Base-by-base conservation (phyloP, 495 filamentous ascomycete genomes). In the Saxophila tyrrhenica region DNA sequence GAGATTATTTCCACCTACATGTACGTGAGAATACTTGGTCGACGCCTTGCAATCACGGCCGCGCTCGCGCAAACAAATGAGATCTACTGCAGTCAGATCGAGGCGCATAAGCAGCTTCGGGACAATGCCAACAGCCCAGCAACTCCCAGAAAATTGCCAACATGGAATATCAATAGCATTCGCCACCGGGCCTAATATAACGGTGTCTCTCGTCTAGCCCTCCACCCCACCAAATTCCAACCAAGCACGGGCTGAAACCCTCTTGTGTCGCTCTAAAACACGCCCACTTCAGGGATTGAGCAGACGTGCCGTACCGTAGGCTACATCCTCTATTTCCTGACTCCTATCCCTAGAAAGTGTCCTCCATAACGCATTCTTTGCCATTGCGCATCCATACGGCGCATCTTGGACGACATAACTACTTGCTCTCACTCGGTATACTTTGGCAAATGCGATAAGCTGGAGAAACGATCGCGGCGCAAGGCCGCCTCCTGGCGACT, bases 401-500 rank as follows among this genome's bases (percentile, higher is more conserved):
- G 29, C 29, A 35, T n/a, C n/a, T n/a, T n/a, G n/a, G n/a, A n/a
- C n/a, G n/a, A n/a, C n/a, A n/a, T n/a, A n/a, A n/a, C 13, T 35
- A 5, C 29, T 13, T 7, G 29, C 29, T 35, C 29, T 35, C 29
- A 35, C 29, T n/a, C 29, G 29, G 29, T 7, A 7, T 35, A 35
- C 29, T 35, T 35, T 13, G 29, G 5, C 13, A 35, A 5, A 35
- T 35, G 29, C 29, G 29, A 35, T 48, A 48, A 23, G 21, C 45
- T 48, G 45, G 45, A 48, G 45, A 23, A 24, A 7, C 10, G 10
- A 48, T 16, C 45, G 45, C 45, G 45, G 45, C 45, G 45, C 45
- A 48, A 48, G 45, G 45, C 45, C 45, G 45, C 45, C 25, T 39
- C 25, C 9, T 35, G 48, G 25, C 25, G 48, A 22, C 49, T 51